These are phyloP conservation scores for Aspergillus viridinutans DNA, from an alignment of 2,329 filamentous ascomycete species.

Conservation along the genomic window DNA sequence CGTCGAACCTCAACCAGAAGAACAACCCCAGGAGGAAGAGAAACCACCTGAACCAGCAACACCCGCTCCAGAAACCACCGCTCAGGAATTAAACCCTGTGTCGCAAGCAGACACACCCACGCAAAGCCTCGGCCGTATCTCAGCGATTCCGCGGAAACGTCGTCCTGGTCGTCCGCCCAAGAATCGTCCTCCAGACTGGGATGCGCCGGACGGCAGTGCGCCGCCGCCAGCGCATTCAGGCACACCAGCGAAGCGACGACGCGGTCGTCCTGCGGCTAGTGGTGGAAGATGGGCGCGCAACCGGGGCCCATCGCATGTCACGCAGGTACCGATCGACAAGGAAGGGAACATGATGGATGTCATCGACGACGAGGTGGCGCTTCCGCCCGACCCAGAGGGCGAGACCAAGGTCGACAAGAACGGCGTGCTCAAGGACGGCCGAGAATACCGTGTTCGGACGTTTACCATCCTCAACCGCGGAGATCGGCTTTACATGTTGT, in stretches of 20 bases:
- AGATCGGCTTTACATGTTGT: conserved; percentile 92
- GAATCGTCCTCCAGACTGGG: conserved; percentile 76
- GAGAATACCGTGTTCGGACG: conserved; percentile 92
- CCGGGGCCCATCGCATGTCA: conserved; percentile 70
- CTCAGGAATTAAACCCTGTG: conserved; percentile 39
- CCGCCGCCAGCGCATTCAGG: conserved; percentile 41
- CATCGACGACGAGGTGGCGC: conserved; percentile 81
- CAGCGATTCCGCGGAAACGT: conserved; percentile 63
- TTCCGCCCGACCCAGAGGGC: conserved; percentile 82
- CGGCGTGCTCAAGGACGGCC: conserved; percentile 74
- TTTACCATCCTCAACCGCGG: conserved; percentile 85
- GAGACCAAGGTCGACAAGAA: conserved; percentile 91
- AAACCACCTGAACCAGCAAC: conserved; percentile 40
- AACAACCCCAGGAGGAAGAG: conserved; percentile 45
- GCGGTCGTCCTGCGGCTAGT: conserved; percentile 52
- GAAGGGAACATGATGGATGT: conserved; percentile 91
- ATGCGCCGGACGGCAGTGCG: conserved; percentile 51
- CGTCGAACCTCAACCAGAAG: conserved; percentile 25
- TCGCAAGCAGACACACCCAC: conserved; percentile 50
- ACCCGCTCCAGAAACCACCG: conserved; percentile 35
- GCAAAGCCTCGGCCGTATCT: conserved; percentile 45
- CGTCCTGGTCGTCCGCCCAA: conserved; percentile 83
- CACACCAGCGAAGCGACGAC: conserved; percentile 55
- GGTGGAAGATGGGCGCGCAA: conserved; percentile 68
- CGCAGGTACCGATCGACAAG: conserved; percentile 83